A percentile compares a stretch with the other conserved stretches of the same genome.
These are phyloP conservation scores for Pythium phragmiticola DNA, from an alignment of 352 stramenopile genomes.

Conservation along the genomic window DNA sequence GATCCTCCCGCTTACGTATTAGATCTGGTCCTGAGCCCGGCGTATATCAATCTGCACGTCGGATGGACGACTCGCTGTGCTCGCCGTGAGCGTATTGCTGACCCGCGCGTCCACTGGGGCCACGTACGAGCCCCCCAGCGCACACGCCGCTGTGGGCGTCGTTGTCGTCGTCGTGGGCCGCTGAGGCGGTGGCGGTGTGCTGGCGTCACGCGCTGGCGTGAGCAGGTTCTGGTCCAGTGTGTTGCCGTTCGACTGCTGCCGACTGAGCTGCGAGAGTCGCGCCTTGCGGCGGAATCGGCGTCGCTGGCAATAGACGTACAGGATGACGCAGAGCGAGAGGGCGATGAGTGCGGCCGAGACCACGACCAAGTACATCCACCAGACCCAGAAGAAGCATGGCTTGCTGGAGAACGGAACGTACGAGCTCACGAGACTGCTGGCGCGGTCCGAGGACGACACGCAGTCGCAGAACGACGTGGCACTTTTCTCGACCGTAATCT, in stretches of 20 bases:
- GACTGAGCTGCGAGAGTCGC: slow-evolving; percentile 32
- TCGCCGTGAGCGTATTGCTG: slow-evolving; percentile 13
- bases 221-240: slow-evolving; percentile 44
- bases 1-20: background rate
- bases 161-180: background rate
- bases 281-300: slow-evolving; percentile 49
- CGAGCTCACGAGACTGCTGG: slow-evolving; percentile 57
- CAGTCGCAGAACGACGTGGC: slow-evolving; percentile 61
- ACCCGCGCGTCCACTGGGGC: background rate
- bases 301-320: slow-evolving; percentile 53
- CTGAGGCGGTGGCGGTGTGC: slow-evolving; percentile 8
- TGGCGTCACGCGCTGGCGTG: slow-evolving; percentile 28
- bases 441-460: slow-evolving; percentile 52
- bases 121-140: background rate
- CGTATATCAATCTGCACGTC: slow-evolving; percentile 24
- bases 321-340: slow-evolving; percentile 44
- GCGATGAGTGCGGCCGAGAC: slow-evolving; percentile 54
- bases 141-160: background rate
- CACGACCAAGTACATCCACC: slow-evolving; percentile 87
- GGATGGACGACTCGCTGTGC: slow-evolving; percentile 19
- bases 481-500: slow-evolving; percentile 52
- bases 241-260: slow-evolving; percentile 37
- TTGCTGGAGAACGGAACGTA: slow-evolving; percentile 62
- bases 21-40: slow-evolving; percentile 1
- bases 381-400: slow-evolving; percentile 85